These are phyloP conservation scores for Tricholoma sp. DNA, from an alignment of 768 basidiomycete genomes.

Conservation along the genomic window DNA sequence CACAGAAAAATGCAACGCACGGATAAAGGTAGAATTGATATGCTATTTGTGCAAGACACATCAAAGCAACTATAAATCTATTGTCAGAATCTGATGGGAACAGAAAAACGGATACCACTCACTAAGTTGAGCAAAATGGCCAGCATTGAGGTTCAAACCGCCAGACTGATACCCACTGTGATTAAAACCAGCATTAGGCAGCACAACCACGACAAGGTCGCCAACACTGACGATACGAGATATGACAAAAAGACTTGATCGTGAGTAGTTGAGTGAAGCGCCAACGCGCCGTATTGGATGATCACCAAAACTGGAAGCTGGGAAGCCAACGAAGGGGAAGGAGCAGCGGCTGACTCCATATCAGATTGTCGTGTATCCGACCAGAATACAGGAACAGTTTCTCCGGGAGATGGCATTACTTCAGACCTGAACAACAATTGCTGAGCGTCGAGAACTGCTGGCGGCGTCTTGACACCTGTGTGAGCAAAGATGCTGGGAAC, in stretches of 20 bases:
- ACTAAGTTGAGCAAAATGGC: slow-evolving; percentile 91
- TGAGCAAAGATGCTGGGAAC: slow-evolving; percentile 82
- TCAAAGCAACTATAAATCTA: slow-evolving; percentile 70
- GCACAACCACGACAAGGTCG: not conserved
- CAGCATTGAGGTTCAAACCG: slow-evolving; percentile 88
- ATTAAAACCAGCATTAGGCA: slow-evolving; percentile 5
- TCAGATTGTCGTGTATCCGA: slow-evolving; percentile 28
- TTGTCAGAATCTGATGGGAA: not conserved
- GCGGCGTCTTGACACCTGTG: slow-evolving; percentile 73
- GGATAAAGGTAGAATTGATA: slow-evolving; percentile 92
- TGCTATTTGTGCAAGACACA: slow-evolving; percentile 91
- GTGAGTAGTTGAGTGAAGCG: slow-evolving; percentile 84
- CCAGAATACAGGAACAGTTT: slow-evolving; percentile 45
- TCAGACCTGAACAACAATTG: slow-evolving; percentile 46
- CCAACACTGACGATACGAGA: slow-evolving; percentile 69
- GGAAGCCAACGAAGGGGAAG: slow-evolving; percentile 60
- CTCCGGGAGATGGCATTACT: slow-evolving; percentile 23
- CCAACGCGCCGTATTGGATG: slow-evolving; percentile 84
- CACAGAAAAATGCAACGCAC: slow-evolving; percentile 39
- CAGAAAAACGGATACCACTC: slow-evolving; percentile 16
- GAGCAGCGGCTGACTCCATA: slow-evolving; percentile 41
- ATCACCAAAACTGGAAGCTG: slow-evolving; percentile 84
- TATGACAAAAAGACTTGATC: slow-evolving; percentile 92
- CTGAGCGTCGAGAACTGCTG: slow-evolving; percentile 72
- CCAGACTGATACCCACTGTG: slow-evolving; percentile 73